phyloP scores from a whole-genome alignment of 192 early-diverging fungal genomes.

The Umbelopsis isabellina region DNA sequence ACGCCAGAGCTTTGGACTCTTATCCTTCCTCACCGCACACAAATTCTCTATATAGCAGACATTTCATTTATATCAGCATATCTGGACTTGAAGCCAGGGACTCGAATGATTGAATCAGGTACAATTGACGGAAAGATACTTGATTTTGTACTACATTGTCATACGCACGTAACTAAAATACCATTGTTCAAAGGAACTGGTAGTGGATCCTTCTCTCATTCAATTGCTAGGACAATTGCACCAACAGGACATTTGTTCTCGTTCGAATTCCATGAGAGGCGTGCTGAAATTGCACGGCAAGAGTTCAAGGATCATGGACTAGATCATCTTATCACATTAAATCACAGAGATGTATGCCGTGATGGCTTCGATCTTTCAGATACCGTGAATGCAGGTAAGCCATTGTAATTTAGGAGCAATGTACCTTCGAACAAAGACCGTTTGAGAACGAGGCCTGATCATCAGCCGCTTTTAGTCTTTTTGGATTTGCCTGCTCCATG shows the following conservation, averaged over 20 bases:
- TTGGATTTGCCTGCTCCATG: slow-evolving; percentile 96
- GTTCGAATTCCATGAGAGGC: slow-evolving; percentile 90
- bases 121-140: slow-evolving; percentile 11
- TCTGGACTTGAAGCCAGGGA: slow-evolving; percentile 86
- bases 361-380: slow-evolving; percentile 81
- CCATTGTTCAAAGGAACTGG: slow-evolving; percentile 67
- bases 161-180: background rate
- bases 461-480: slow-evolving; percentile 62
- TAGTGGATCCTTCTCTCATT: slow-evolving; percentile 97
- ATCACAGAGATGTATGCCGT: slow-evolving; percentile 87
- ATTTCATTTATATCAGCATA: slow-evolving; percentile 87
- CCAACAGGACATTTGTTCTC: slow-evolving; percentile 89
- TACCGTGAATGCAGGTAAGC: slow-evolving; percentile 73
- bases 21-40: slow-evolving; percentile 91
- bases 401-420: background rate
- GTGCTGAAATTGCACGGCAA: slow-evolving; percentile 63
- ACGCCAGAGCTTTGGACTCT: slow-evolving; percentile 97
- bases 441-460: background rate
- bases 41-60: slow-evolving; percentile 94
- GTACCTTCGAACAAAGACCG: background rate
- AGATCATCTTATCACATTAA: slow-evolving; percentile 64
- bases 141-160: background rate
- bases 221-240: slow-evolving; percentile 84
- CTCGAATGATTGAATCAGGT: slow-evolving; percentile 86
- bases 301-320: slow-evolving; percentile 86